Conservation (phyloP, 202 grass and related monocot species). For the Zoysia matrella region DNA sequence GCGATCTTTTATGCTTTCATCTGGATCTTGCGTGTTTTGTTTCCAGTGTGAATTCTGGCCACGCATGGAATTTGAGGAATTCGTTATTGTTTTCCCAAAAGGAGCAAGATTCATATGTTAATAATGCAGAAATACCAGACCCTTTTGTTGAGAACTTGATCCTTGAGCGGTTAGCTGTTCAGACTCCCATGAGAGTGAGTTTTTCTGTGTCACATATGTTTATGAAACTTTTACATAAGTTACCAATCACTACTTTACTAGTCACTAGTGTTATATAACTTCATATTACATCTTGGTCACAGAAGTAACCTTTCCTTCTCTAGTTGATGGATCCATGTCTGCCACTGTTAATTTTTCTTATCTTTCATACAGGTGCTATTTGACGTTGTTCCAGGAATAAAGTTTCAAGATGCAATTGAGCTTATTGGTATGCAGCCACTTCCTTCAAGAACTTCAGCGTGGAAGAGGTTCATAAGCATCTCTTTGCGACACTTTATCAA, state of each 20-base stretch:
- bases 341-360: constrained; percentile 23
- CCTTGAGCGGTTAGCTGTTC: constrained; percentile 87
- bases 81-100: constrained; percentile 77
- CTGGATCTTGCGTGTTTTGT: constrained; percentile 89
- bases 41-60: constrained; percentile 87
- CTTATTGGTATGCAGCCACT: constrained; percentile 84
- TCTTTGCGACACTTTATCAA: constrained; percentile 19
- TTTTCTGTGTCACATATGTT: constrained; percentile 29
- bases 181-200: constrained; percentile 86
- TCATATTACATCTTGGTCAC: not conserved
- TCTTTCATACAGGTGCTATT: constrained; percentile 70
- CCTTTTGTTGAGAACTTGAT: constrained; percentile 97
- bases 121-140: constrained; percentile 60
- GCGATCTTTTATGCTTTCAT: constrained; percentile 95
- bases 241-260: not conserved
- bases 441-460: constrained; percentile 68
- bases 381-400: constrained; percentile 90
- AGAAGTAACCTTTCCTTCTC: constrained; percentile 18
- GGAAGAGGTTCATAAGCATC: constrained; percentile 73
- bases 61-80: constrained; percentile 67
- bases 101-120: constrained; percentile 54
- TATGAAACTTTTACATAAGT: constrained; percentile 25
- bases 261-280: constrained; percentile 4
- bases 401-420: constrained; percentile 83
- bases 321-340: constrained; percentile 18